phyloP scores from a whole-genome alignment of 2,329 filamentous ascomycete species.

The Fusarium pseudoanthophilum region DNA sequence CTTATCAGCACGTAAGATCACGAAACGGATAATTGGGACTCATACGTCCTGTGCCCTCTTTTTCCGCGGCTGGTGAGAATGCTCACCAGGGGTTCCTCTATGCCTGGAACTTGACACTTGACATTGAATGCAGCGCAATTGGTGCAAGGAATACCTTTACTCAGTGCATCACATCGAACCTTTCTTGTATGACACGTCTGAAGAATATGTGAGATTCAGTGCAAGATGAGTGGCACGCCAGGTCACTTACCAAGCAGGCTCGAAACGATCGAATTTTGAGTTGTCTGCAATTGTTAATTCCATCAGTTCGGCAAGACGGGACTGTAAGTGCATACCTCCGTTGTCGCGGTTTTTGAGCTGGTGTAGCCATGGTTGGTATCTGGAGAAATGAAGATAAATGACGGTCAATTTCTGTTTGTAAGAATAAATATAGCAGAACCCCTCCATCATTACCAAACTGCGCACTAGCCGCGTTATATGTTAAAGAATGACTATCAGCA shows the following conservation, averaged over 20 bases:
- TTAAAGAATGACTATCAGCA: neutral
- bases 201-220: neutral
- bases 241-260: neutral
- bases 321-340: neutral
- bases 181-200: neutral
- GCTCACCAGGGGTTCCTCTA: neutral
- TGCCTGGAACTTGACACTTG: neutral
- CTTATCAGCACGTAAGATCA: neutral
- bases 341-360: neutral
- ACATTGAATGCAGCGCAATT: neutral
- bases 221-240: neutral
- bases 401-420: neutral
- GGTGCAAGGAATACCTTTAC: neutral
- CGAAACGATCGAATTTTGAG: neutral
- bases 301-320: no score
- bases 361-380: neutral
- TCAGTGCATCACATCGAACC: neutral
- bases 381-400: neutral
- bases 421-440: no score
- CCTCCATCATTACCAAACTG: neutral
- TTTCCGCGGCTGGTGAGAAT: neutral
- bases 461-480: neutral
- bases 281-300: neutral
- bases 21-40: rapidly evolving
- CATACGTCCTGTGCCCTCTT: neutral